A percentile compares a stretch with the other conserved stretches of the same genome.
phyloP scores from a whole-genome alignment of 345 rosid species.

The Populus davidiana region DNA sequence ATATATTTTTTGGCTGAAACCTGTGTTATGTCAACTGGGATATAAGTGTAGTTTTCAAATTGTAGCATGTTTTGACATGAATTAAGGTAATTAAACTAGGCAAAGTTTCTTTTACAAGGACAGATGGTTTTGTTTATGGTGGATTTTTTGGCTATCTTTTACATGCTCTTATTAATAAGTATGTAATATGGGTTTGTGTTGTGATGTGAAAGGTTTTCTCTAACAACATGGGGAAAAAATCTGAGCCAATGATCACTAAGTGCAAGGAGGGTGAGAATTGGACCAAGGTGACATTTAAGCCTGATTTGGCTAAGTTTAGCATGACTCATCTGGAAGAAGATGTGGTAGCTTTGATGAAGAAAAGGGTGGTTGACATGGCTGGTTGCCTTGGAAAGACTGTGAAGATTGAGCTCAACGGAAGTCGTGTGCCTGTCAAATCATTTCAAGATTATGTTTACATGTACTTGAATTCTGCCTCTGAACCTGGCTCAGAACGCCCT shows the following conservation, averaged over 20 bases:
- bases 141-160: background rate
- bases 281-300: constrained; percentile 90
- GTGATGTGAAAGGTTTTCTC: constrained; percentile 61
- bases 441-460: constrained; percentile 75
- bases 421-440: constrained; percentile 62
- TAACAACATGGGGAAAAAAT: constrained; percentile 80
- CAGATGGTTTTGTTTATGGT: background rate
- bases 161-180: background rate
- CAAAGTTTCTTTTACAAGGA: background rate
- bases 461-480: constrained; percentile 54
- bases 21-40: background rate
- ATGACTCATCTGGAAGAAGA: constrained; percentile 83
- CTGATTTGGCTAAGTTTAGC: constrained; percentile 73
- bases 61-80: background rate
- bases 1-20: background rate
- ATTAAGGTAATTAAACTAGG: background rate
- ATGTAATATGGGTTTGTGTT: background rate
- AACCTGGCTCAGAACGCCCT: constrained; percentile 33
- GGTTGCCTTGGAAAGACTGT: constrained; percentile 95
- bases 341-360: constrained; percentile 88
- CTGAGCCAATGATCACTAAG: constrained; percentile 65
- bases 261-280: constrained; percentile 76
- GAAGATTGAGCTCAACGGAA: constrained; percentile 83
- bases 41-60: background rate
- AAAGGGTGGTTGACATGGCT: constrained; percentile 83